Conservation (phyloP, 805 yeast genomes). For the Wickerhamomyces subpelliculosus region DNA sequence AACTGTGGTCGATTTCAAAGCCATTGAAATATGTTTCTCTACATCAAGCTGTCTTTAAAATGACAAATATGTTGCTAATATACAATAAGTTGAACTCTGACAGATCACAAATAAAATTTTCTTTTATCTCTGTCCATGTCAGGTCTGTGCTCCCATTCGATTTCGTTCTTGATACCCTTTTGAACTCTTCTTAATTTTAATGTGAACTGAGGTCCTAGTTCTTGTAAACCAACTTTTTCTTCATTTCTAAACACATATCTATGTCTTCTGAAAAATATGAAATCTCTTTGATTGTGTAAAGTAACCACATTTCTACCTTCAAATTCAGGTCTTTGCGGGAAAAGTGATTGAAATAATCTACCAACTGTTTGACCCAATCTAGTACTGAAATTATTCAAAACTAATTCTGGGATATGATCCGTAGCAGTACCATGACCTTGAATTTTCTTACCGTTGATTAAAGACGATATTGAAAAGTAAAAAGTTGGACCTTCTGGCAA, state of each 20-base stretch:
- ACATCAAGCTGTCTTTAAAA: no score
- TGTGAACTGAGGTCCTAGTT: conserved; percentile 95
- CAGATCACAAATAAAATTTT: conserved; percentile 67
- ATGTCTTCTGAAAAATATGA: conserved; percentile 90
- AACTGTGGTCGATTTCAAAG: no score
- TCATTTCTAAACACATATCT: conserved; percentile 85
- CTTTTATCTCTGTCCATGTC: conserved; percentile 96
- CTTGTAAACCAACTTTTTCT: conserved; percentile 91
- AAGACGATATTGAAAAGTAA: conserved; percentile 78
- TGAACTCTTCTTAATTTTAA: conserved; percentile 82
- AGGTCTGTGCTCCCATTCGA: conserved; percentile 94
- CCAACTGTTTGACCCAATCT: conserved; percentile 93
- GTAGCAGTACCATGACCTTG: conserved; percentile 89
- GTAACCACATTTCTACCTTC: conserved; percentile 96
- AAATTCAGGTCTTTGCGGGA: conserved; percentile 90
- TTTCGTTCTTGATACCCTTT: conserved; percentile 84
- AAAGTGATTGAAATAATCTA: conserved; percentile 80
- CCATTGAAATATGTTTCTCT: no score
- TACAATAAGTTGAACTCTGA: no score
- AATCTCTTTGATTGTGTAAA: conserved; percentile 93
- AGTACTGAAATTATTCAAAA: conserved; percentile 87
- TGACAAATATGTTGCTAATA: no score
- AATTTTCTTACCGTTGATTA: conserved; percentile 67
- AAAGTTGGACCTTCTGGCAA: conserved; percentile 94
- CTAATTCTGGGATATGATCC: conserved; percentile 84